Evolutionary conservation across 116 monocot genomes (phyloP).

Genomic region (Trichopus zeylanicus): DNA sequence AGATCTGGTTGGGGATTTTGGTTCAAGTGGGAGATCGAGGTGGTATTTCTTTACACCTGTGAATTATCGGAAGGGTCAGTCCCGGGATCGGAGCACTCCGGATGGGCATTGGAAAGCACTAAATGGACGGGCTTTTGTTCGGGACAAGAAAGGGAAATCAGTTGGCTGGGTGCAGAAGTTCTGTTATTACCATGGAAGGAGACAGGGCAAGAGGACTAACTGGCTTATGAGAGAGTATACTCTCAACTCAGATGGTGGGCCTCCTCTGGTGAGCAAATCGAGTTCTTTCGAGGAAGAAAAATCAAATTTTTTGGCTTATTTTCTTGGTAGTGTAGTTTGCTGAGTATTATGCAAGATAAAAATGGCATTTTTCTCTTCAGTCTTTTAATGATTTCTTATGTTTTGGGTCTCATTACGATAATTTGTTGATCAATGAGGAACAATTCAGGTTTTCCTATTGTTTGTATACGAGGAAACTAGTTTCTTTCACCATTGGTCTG

Average conservation of each 20-base stretch:
- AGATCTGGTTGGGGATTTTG: too few species aligned
- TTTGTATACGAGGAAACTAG: too few species aligned
- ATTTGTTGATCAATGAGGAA: too few species aligned
- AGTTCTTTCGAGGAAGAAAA: background rate
- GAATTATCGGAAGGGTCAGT: background rate
- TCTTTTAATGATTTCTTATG: too few species aligned
- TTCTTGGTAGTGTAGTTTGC: too few species aligned
- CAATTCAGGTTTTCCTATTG: too few species aligned
- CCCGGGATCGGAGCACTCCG: background rate
- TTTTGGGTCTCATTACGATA: too few species aligned
- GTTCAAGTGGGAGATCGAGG: too few species aligned
- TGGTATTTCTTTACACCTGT: background rate
- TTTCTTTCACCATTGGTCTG: too few species aligned
- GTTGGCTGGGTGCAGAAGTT: background rate
- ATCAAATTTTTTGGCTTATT: too few species aligned
- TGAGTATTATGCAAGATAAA: too few species aligned
- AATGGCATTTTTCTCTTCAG: too few species aligned
- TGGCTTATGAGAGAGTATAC: slow-evolving; percentile 1
- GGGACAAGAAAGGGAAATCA: background rate
- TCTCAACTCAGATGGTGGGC: background rate
- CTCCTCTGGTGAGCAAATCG: background rate
- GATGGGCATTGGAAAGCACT: background rate
- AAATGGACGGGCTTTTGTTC: background rate
- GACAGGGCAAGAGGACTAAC: background rate
- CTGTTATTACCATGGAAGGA: background rate